Conservation (phyloP, 768 basidiomycete species). For the Termitomyces sp. region DNA sequence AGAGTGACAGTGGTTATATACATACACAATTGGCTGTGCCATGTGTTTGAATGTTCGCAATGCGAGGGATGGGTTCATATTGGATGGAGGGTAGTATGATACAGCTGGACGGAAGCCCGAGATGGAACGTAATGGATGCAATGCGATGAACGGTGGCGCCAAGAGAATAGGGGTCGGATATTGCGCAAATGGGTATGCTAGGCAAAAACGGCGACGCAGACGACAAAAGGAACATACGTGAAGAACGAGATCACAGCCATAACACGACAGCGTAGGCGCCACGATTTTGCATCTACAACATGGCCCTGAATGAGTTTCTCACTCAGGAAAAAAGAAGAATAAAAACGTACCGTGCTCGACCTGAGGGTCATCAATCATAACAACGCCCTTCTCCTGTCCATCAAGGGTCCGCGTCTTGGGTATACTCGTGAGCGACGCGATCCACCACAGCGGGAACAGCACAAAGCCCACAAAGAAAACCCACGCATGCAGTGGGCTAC, state of each 20-base stretch:
- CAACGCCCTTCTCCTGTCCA: conserved; percentile 63
- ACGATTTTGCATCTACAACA: conserved; percentile 60
- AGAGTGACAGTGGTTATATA: conserved; percentile 5
- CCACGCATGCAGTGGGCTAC: conserved; percentile 71
- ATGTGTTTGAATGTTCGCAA: not conserved
- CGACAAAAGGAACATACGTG: conserved; percentile 78
- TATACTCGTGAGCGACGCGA: conserved; percentile 44
- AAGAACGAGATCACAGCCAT: conserved; percentile 65
- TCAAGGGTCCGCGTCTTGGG: conserved; percentile 64
- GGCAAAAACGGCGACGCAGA: conserved; percentile 66
- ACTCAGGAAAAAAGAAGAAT: not conserved
- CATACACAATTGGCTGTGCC: not conserved
- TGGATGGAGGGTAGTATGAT: conserved; percentile 1
- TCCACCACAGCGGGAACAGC: conserved; percentile 67
- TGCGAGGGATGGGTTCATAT: not conserved
- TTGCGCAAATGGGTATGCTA: not conserved
- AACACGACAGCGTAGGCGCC: conserved; percentile 74
- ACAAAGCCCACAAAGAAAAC: conserved; percentile 73
- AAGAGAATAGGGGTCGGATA: not conserved
- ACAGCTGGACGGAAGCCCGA: not conserved
- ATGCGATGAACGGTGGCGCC: not conserved
- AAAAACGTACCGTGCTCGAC: conserved; percentile 63
- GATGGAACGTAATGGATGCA: not conserved
- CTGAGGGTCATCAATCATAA: conserved; percentile 74
- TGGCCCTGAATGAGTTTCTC: not conserved